These are phyloP conservation scores for Tieghemiomyces parasiticus DNA, from an alignment of 192 early-diverging fungal species.

Conservation along the genomic window DNA sequence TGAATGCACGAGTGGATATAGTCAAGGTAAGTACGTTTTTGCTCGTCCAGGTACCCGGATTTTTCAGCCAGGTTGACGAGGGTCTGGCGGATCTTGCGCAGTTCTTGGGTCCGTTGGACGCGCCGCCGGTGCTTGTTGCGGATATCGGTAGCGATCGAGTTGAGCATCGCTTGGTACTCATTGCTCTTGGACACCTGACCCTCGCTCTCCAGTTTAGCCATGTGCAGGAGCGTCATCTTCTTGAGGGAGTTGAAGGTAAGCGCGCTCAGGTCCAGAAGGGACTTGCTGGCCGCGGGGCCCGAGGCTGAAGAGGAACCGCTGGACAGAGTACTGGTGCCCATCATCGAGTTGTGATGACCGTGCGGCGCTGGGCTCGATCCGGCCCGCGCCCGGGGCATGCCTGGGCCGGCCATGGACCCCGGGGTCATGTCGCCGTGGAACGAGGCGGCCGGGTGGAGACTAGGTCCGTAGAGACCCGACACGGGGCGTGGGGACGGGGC, in stretches of 20 bases:
- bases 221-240: constrained; percentile 58
- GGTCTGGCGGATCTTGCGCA: constrained; percentile 59
- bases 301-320: not conserved
- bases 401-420: not conserved
- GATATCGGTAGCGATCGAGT: constrained; percentile 85
- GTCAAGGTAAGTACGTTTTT: constrained; percentile 78
- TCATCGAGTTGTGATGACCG: too few relatives aligned
- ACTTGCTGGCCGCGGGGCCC: not conserved
- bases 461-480: too few relatives aligned
- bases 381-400: too few relatives aligned
- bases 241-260: constrained; percentile 70
- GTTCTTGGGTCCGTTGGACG: constrained; percentile 53
- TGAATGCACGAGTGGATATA: constrained; percentile 84
- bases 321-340: not conserved
- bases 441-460: too few relatives aligned
- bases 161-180: constrained; percentile 87
- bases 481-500: too few relatives aligned
- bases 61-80: constrained; percentile 77
- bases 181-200: constrained; percentile 52
- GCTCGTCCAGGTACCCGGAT: constrained; percentile 62
- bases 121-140: constrained; percentile 80
- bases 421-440: too few relatives aligned
- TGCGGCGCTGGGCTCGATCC: too few relatives aligned
- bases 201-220: constrained; percentile 65
- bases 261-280: constrained; percentile 34